phyloP scores from a whole-genome alignment of 164 flowering plant species.

The Magnolia changhungtana region DNA sequence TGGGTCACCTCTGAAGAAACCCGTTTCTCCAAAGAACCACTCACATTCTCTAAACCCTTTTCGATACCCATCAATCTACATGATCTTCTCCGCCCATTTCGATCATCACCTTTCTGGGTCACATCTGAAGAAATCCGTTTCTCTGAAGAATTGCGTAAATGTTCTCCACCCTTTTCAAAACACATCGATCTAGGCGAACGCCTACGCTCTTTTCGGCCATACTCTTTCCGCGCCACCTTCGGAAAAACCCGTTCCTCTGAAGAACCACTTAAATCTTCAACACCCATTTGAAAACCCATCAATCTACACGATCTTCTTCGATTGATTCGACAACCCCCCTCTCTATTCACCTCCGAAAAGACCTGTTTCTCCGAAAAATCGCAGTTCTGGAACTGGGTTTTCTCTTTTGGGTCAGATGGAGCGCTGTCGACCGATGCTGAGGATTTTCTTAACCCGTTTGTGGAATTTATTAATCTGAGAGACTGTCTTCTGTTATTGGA shows the following conservation, averaged over 20 bases:
- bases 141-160: neutral
- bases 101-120: neutral
- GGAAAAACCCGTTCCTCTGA: neutral
- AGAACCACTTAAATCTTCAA: neutral
- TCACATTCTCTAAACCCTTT: neutral
- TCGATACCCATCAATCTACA: neutral
- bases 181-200: neutral
- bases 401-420: neutral
- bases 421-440: neutral
- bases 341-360: neutral
- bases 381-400: neutral
- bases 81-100: neutral
- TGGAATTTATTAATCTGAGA: neutral
- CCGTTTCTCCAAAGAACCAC: slow-evolving; percentile 1
- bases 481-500: neutral
- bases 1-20: slow-evolving; percentile 7
- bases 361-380: neutral
- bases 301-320: neutral
- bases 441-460: neutral
- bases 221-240: slow-evolving; percentile 3
- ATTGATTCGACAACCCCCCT: neutral
- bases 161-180: neutral
- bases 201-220: neutral
- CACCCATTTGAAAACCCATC: neutral
- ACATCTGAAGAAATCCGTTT: slow-evolving; percentile 8